Percentiles rank a stretch among this genome's conserved stretches.
Evolutionary conservation across 306 rosid genomes (phyloP).

Genomic region (Begonia loranthoides): DNA sequence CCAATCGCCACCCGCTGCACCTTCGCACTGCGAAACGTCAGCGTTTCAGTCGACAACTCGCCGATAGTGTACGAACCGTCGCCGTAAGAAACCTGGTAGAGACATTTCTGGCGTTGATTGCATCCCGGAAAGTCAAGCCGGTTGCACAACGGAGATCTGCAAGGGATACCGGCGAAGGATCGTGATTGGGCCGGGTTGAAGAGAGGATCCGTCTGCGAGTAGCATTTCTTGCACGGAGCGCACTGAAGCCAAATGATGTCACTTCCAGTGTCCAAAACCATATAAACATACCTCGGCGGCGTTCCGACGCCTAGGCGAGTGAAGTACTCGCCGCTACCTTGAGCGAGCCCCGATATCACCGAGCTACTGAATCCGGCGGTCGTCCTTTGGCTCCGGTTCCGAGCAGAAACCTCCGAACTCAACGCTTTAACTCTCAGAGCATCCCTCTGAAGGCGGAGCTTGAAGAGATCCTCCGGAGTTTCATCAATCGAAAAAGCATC

Average conservation of each 20-base stretch:
- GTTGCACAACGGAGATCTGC: constrained; percentile 34
- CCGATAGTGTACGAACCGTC: constrained; percentile 87
- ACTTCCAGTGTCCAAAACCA: constrained; percentile 84
- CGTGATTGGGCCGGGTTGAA: constrained; percentile 49
- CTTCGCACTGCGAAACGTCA: constrained; percentile 46
- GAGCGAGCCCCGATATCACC: constrained; percentile 38
- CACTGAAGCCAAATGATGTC: constrained; percentile 88
- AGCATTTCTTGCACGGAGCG: constrained; percentile 64
- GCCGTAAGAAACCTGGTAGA: constrained; percentile 67
- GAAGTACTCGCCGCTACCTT: constrained; percentile 91
- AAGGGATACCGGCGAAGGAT: constrained; percentile 28
- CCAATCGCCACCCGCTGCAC: constrained; percentile 36
- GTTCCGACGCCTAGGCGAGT: constrained; percentile 48
- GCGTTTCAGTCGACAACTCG: constrained; percentile 42
- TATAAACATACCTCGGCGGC: constrained; percentile 39
- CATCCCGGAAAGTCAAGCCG: constrained; percentile 6
- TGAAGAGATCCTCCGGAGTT: not conserved
- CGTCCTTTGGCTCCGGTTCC: not conserved
- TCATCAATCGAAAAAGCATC: too few relatives aligned
- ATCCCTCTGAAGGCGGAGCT: not conserved
- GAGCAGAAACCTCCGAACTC: not conserved
- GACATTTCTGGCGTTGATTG: constrained; percentile 35
- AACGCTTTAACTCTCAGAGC: constrained; percentile 1
- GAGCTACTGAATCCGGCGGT: constrained; percentile 5
- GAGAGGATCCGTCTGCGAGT: constrained; percentile 69